Evolutionary conservation across 306 rosid species (phyloP), one percentile per base, ranked within the genome.

Genomic region (Astragalus membranaceus): DNA sequence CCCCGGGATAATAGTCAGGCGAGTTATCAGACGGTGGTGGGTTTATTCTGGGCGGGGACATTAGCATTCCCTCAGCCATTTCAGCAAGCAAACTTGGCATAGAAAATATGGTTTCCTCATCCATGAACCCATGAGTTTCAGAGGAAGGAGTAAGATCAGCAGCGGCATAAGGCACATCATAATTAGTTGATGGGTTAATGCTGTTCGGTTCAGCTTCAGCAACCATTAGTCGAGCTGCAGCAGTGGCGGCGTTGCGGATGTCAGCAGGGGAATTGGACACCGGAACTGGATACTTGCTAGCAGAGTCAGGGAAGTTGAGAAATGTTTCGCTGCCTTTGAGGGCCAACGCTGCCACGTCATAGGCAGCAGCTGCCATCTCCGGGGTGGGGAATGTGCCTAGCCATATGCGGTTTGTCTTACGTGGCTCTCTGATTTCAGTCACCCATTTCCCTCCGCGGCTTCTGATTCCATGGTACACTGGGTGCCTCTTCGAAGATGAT

Each of bases 361-460:
- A 89, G 50, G 98, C 98, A 0, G 96, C 92, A 0, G 97, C 98
- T 0, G 97, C 98, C 98, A 93, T 93, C 74, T 93, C 98, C 29
- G 97, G 78, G 0, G 85, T 74, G 0, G 81, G 77, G 56, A 82
- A 93, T 0, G 98, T 93, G 2, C 98, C 98, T 0, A 90, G 83
- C 98, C 98, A 93, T 79, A 93, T 93, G 4, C 97, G 88, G 0
- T 83, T 85, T 3, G 96, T 78, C 71, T 87, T 88, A 1, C 94
- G 84, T 0, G 97, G 98, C 82, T 93, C 97, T 0, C 98, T 88
- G 79, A 93, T 93, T 76, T 93, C 98, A 2, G 98, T 87, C 4
- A 90, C 98, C 98, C 97, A 93, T 68, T 93, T 93, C 0, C 83
- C 92, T 5, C 94, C 70, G 3, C 98, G 77, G 80, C 86, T 72